Evolutionary conservation across 176 grass and related monocot species (phyloP), one percentile per base, ranked within the genome.

Genomic region (Carex littledalei): DNA sequence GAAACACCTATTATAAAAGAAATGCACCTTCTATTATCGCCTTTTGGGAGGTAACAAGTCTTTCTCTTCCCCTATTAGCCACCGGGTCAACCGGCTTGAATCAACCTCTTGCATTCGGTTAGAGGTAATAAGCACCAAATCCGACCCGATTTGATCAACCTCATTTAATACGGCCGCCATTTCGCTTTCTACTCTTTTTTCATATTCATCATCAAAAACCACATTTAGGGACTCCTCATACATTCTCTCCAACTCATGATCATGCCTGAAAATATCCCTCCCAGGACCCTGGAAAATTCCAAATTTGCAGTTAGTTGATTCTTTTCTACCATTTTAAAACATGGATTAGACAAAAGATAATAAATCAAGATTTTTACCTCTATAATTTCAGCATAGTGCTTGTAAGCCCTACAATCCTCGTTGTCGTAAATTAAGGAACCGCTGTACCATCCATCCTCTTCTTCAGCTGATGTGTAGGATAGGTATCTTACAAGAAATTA

Each of bases 1-100:
- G 57, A 55, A 85, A 49, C 22, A 67, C 70, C 9, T 52, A 74
- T 52, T 58, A 11, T 60, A 16, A 18, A 80, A 80, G 17, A 60
- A 2, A 35, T 0, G 14, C 22, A 37, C 76, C 57, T 20, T 63
- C 18, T 68, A 31, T 52, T 50, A 83, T 67, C 43, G 1, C 16
- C 41, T 83, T 31, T 83, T 83, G n/a, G 60, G 59, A 83, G 63
- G 63, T 8, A 83, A 53, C 17, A 83, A 80, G 8, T 88, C 74
- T 63, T 89, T 93, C 45, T 94, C 91, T 35, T 99, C 96, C 22
- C 96, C 96, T 3, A 99, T 91, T 34, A 99, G 90, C 96, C 96
- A 95, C 81, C 91, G 89, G 5, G 91, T 95, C 80, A 95, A 78
- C 80, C 87, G 88, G 74, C 88, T 89, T 31, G 96, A 84, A 39